A percentile compares a stretch with the other conserved stretches of the same genome.
Conservation (phyloP, 2,329 filamentous ascomycete genomes). For the Cordyceps cicadae region DNA sequence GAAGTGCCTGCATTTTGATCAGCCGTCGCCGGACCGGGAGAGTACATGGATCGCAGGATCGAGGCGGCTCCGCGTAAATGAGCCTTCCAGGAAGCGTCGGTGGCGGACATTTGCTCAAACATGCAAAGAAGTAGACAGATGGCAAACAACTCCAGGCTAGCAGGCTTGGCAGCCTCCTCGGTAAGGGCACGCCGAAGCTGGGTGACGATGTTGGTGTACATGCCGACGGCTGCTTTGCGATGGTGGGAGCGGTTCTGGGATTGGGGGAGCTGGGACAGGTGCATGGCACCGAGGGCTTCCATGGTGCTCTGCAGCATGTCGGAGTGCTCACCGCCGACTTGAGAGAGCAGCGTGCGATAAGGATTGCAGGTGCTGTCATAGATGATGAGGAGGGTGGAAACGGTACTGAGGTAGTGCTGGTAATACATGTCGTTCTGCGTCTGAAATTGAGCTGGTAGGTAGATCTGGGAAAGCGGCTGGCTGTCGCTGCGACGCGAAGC, state of each 20-base stretch:
- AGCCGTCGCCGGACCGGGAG: conserved; percentile 2
- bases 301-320: conserved; percentile 29
- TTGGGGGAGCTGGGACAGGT: conserved; percentile 29
- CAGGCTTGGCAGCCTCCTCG: conserved; percentile 14
- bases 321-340: conserved; percentile 34
- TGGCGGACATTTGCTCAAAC: conserved; percentile 13
- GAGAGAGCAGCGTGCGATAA: conserved; percentile 30
- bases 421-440: conserved; percentile 25
- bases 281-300: conserved; percentile 31
- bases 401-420: conserved; percentile 27
- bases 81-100: conserved; percentile 27
- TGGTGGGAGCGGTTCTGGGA: conserved; percentile 24
- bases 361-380: conserved; percentile 30
- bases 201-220: conserved; percentile 28
- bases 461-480: background rate
- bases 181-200: conserved; percentile 17
- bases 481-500: background rate
- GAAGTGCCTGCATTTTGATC: background rate
- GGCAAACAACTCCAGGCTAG: conserved; percentile 18
- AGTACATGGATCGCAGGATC: conserved; percentile 22
- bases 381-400: conserved; percentile 36
- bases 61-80: conserved; percentile 30
- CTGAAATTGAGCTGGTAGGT: background rate
- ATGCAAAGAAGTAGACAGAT: conserved; percentile 15
- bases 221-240: conserved; percentile 29